Evolutionary conservation across 345 rosid species (phyloP), one percentile per base, ranked within the genome.

Genomic region (Corchorus capsularis): DNA sequence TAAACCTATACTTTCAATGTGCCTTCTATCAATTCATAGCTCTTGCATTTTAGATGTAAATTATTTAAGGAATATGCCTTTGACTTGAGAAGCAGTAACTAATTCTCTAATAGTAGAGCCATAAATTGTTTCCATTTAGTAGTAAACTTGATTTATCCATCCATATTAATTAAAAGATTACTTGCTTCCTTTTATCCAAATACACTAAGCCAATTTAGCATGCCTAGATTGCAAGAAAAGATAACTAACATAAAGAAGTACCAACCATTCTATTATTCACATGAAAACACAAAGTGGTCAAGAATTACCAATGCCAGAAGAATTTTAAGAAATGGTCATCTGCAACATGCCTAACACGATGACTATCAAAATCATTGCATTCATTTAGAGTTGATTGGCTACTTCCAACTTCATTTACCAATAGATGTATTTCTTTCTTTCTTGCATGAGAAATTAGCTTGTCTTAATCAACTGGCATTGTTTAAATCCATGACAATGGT

Each of bases 1-100:
- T 95, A 95, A 50, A 95, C 71, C 61, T 95, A 93, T 17, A 95
- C 93, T 83, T 88, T 93, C 68, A 95, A 91, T 76, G 71, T 88
- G 50, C 83, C 79, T 88, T 95, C 97, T 97, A 95, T 95, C 72
- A 95, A 82, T 66, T 93, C 93, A 76, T 95, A 93, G 86, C 99
- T 95, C 96, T 98, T 95, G 85, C 85, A 77, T 78, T 62, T 66
- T 41, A 61, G 47, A 34, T 35, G 73, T 35, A 34, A 64, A 37
- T 32, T 49, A 4, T 72, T 62, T 47, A 81, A 45, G 69, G 41
- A 67, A 32, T 53, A 14, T 56, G 49, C 73, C 55, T 9, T 32
- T 49, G 20, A 43, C 43, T 43, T 1, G 47, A 32, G 59, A 49
- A 32, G 43, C 35, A 49, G 54, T 69, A 27, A 32, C 59, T 47